These are phyloP conservation scores for Acephala macrosclerotiorum DNA, from an alignment of 2,329 filamentous ascomycete genomes.

Conservation along the genomic window DNA sequence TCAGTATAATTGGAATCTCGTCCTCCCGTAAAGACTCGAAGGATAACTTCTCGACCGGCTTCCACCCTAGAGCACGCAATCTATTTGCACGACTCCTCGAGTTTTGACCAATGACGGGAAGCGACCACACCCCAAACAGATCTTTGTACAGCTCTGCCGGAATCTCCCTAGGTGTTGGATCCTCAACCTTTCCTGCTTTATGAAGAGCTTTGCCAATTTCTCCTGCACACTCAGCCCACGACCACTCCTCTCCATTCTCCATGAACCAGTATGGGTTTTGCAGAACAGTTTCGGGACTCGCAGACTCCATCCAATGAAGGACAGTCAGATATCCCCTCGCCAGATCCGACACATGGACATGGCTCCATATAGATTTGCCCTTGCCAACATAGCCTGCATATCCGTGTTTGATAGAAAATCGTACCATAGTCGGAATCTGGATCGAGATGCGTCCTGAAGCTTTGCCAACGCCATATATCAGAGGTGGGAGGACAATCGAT, in stretches of 20 bases:
- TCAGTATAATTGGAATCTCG: conserved; percentile 6
- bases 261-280: conserved; percentile 58
- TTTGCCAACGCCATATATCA: conserved; percentile 54
- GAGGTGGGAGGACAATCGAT: conserved; percentile 55
- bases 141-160: conserved; percentile 49
- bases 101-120: conserved; percentile 50
- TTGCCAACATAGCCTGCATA: conserved; percentile 53
- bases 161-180: conserved; percentile 47
- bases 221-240: conserved; percentile 50
- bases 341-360: conserved; percentile 56
- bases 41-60: conserved; percentile 51
- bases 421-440: conserved; percentile 54
- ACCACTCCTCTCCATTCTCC: conserved; percentile 53
- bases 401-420: conserved; percentile 56
- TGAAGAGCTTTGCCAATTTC: conserved; percentile 49
- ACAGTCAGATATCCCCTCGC: conserved; percentile 53
- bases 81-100: conserved; percentile 52
- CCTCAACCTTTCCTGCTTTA: conserved; percentile 47
- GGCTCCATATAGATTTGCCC: conserved; percentile 50
- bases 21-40: conserved; percentile 21
- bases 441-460: conserved; percentile 51
- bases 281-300: conserved; percentile 42
- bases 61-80: conserved; percentile 53
- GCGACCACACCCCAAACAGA: conserved; percentile 48
- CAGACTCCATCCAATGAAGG: conserved; percentile 53